These are phyloP conservation scores for Cyathus olla DNA, from an alignment of 1,284 basidiomycete species.

Conservation along the genomic window DNA sequence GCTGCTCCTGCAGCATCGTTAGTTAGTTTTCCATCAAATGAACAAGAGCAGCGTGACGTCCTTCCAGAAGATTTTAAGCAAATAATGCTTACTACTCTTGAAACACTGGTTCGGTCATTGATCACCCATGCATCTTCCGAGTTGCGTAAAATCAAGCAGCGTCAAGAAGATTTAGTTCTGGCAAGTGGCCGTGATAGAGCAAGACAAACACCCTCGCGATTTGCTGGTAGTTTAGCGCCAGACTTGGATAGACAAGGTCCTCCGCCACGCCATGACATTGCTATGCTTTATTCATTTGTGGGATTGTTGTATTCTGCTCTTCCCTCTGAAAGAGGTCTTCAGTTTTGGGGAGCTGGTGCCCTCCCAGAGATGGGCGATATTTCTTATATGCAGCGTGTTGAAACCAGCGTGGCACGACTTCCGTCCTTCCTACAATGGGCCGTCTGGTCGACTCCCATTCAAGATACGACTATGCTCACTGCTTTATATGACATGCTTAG, in stretches of 20 bases:
- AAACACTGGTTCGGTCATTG: constrained; percentile 77
- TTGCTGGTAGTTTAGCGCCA: constrained; percentile 51
- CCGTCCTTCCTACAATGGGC: constrained; percentile 90
- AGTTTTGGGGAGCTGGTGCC: constrained; percentile 85
- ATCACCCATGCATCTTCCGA: constrained; percentile 88
- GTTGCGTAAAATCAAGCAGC: constrained; percentile 91
- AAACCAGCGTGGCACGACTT: constrained; percentile 72
- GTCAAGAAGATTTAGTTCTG: constrained; percentile 87
- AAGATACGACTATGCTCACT: constrained; percentile 78
- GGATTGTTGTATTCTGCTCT: constrained; percentile 84
- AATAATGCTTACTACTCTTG: constrained; percentile 75
- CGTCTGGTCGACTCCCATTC: constrained; percentile 84
- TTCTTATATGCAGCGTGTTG: constrained; percentile 66
- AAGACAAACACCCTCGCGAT: constrained; percentile 56
- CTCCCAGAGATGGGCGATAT: constrained; percentile 48
- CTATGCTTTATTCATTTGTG: constrained; percentile 86
- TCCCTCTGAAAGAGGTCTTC: constrained; percentile 81
- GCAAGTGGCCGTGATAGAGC: constrained; percentile 72
- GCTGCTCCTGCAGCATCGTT: constrained; percentile 58
- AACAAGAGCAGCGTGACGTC: constrained; percentile 68
- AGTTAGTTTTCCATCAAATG: constrained; percentile 49
- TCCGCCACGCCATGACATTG: constrained; percentile 83
- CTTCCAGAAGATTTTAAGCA: constrained; percentile 75
- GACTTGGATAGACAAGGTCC: constrained; percentile 49
- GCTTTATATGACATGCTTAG: constrained; percentile 91